Evolutionary conservation across 2,329 filamentous ascomycete genomes (phyloP).

Genomic region (Colletotrichum sidae): DNA sequence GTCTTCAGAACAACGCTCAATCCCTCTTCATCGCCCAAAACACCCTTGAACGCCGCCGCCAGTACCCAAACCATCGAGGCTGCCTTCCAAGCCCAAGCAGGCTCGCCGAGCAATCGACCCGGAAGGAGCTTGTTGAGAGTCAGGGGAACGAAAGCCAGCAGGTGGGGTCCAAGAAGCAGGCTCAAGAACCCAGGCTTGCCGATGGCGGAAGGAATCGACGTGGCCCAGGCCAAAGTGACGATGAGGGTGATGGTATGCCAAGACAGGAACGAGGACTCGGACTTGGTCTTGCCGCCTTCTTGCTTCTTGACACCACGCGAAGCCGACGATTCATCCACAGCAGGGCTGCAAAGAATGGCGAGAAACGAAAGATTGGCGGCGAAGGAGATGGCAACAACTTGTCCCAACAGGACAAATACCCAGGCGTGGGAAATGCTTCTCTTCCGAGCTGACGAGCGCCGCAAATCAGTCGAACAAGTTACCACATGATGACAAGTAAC

Average conservation of each 20-base stretch:
- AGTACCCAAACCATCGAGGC: conserved; percentile 34
- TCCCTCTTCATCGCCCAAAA: conserved; percentile 16
- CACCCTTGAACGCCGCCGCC: conserved; percentile 6
- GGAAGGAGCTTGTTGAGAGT: conserved; percentile 35
- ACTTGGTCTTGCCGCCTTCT: too few species aligned
- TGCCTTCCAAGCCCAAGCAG: conserved; percentile 24
- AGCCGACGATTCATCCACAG: not conserved
- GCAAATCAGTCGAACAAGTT: not conserved
- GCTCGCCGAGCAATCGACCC: conserved; percentile 18
- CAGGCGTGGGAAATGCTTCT: conserved; percentile 39
- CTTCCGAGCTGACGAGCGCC: conserved; percentile 31
- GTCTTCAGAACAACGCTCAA: conserved; percentile 23
- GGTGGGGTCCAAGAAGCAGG: conserved; percentile 40
- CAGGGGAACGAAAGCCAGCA: conserved; percentile 42
- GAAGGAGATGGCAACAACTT: conserved; percentile 44
- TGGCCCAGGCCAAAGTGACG: conserved; percentile 35
- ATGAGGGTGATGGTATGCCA: conserved; percentile 35
- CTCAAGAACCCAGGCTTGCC: conserved; percentile 36
- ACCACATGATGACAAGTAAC: not conserved
- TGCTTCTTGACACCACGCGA: not conserved
- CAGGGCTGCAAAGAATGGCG: conserved; percentile 37
- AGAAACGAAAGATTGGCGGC: conserved; percentile 44
- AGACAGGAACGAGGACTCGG: not conserved
- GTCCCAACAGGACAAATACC: conserved; percentile 43
- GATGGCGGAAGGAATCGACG: conserved; percentile 34